These are phyloP conservation scores for Cutaneotrichosporon cyanovorans DNA, from an alignment of 1,284 basidiomycete species.

Conservation along the genomic window DNA sequence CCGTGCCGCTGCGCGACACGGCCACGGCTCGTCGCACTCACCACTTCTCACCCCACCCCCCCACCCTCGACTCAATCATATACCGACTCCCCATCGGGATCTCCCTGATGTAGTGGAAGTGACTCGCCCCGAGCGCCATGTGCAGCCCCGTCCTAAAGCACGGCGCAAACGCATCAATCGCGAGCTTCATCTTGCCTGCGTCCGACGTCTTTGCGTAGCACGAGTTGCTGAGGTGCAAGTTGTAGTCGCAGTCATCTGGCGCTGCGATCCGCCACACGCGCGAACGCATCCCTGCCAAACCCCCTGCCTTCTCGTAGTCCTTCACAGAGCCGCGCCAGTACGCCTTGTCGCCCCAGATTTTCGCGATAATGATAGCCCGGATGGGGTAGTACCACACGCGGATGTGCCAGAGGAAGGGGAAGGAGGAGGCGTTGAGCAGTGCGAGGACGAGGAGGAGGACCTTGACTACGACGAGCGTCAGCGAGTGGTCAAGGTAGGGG, in stretches of 20 bases:
- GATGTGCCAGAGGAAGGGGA: conserved; percentile 43
- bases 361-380: conserved; percentile 20
- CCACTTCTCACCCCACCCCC: conserved; percentile 80
- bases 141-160: conserved; percentile 60
- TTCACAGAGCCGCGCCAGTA: conserved; percentile 30
- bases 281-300: conserved; percentile 21
- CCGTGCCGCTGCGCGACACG: background rate
- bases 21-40: conserved; percentile 45
- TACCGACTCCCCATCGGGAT: conserved; percentile 65
- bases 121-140: conserved; percentile 63
- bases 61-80: conserved; percentile 60
- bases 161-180: conserved; percentile 54
- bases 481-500: no score
- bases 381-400: conserved; percentile 35
- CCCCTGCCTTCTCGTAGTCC: conserved; percentile 20
- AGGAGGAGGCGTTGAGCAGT: conserved; percentile 37
- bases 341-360: conserved; percentile 21
- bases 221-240: conserved; percentile 44
- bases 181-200: conserved; percentile 49
- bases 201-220: conserved; percentile 50
- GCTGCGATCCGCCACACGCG: conserved; percentile 28
- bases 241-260: conserved; percentile 46
- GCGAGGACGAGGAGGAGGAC: conserved; percentile 36
- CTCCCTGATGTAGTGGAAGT: conserved; percentile 68
- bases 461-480: conserved; percentile 41